Evolutionary conservation across 805 yeast species (phyloP), one percentile per base, ranked within the genome.

Genomic region (Metschnikowia reukaufii): DNA sequence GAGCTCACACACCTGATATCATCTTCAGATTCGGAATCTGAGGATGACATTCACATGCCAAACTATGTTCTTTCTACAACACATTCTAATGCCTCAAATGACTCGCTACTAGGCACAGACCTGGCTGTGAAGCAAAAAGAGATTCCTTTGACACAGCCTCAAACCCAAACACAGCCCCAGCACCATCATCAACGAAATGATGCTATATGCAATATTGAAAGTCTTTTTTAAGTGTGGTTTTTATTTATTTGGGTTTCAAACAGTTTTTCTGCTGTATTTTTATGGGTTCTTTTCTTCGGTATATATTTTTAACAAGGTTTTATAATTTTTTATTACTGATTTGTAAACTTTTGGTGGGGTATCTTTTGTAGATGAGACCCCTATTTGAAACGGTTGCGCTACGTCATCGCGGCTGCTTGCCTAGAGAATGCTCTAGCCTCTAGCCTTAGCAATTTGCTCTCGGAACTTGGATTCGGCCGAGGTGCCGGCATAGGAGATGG

Each of bases 151-250:
- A 9, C 27, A 7, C 6, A n/a, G n/a, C n/a, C n/a, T n/a, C 17
- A 18, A 18, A 16, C 37, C 10, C 37, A 15, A 16, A 18, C 31
- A 36, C 31, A 27, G 17, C 20, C 39, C 30, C 23, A 34, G 6
- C 21, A 42, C 49, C 50, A 48, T 39, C 68, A 63, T 40, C 63
- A 56, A 39, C 54, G 68, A 45, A 52, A 51, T 40, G 57, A 62
- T 42, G 74, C 77, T 3, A 55, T 63, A 18, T 64, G 73, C 27
- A 67, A 77, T 4, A 53, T 76, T 49, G 70, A 61, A 39, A 76
- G 72, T 48, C 67, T 74, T 6, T 64, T 71, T 43, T 61, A 62
- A 27, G 19, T 9, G n/a, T n/a, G n/a, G n/a, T n/a, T n/a, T 36
- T 36, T 36, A 16, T 36, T 36, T 21, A 13, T 20, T 20, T 23